phyloP scores from a whole-genome alignment of 768 basidiomycete species.

The Boletus pseudopeckii region DNA sequence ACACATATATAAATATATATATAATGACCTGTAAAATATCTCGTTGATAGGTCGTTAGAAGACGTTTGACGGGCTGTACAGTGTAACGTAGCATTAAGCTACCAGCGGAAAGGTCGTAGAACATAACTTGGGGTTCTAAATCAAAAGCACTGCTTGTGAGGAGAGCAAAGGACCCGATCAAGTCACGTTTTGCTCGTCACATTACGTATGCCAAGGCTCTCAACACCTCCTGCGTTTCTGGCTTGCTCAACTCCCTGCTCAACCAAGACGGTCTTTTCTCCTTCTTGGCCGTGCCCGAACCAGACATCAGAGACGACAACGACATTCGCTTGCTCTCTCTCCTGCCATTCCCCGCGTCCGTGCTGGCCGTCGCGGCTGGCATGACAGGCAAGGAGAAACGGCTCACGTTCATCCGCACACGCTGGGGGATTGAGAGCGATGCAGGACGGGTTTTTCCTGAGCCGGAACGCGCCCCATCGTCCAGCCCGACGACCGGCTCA shows the following conservation, averaged over 20 bases:
- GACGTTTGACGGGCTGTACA: not conserved
- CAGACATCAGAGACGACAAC: not conserved
- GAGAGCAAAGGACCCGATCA: no score
- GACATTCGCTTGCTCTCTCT: slow-evolving; percentile 4
- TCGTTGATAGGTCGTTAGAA: not conserved
- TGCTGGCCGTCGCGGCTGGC: not conserved
- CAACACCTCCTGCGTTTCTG: slow-evolving; percentile 24
- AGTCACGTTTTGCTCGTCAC: no score
- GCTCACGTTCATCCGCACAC: slow-evolving; percentile 1
- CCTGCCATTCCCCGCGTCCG: not conserved
- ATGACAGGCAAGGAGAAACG: slow-evolving; percentile 21
- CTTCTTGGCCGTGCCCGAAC: not conserved
- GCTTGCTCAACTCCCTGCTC: slow-evolving; percentile 16
- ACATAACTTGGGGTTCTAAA: not conserved
- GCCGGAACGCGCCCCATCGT: not conserved
- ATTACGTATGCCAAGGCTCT: slow-evolving; percentile 1
- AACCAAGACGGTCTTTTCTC: slow-evolving; percentile 17
- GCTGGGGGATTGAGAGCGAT: slow-evolving; percentile 14
- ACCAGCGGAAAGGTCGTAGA: no score
- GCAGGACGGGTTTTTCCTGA: not conserved
- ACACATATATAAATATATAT: not conserved
- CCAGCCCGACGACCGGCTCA: not conserved
- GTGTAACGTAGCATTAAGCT: not conserved
- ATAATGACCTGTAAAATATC: not conserved
- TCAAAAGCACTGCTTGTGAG: no score